Percentiles rank a stretch among this genome's conserved stretches.
These are phyloP conservation scores for Geotrichum carabidarum DNA, from an alignment of 1,139 yeast species.

Conservation along the genomic window DNA sequence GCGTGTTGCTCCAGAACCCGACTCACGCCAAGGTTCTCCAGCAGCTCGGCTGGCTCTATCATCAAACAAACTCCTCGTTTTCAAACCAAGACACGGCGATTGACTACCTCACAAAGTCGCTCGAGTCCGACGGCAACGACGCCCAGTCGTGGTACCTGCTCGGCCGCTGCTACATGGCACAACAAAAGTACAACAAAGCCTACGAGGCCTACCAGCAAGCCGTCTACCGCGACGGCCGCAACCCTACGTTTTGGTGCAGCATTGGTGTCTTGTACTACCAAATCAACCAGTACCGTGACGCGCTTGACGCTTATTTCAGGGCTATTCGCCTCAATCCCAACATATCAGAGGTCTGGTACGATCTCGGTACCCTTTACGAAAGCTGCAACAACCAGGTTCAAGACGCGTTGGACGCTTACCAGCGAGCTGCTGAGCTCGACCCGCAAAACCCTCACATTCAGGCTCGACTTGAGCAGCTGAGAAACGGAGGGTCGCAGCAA, in stretches of 20 bases:
- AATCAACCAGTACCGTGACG: slow-evolving; percentile 92
- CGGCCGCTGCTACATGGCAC: slow-evolving; percentile 94
- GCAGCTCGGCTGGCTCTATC: slow-evolving; percentile 91
- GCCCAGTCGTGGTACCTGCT: slow-evolving; percentile 96
- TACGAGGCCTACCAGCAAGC: slow-evolving; percentile 99
- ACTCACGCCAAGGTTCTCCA: slow-evolving; percentile 93
- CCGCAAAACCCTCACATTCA: slow-evolving; percentile 93
- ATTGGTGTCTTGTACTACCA: slow-evolving; percentile 95
- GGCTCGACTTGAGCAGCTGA: slow-evolving; percentile 81
- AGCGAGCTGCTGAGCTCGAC: slow-evolving; percentile 91
- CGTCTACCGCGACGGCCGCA: slow-evolving; percentile 90
- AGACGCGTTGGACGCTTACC: slow-evolving; percentile 94
- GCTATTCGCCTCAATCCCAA: slow-evolving; percentile 94
- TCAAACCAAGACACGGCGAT: slow-evolving; percentile 82
- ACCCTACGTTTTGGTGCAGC: slow-evolving; percentile 98
- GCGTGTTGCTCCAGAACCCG: slow-evolving; percentile 83
- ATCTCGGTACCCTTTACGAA: slow-evolving; percentile 91
- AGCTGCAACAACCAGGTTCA: slow-evolving; percentile 92
- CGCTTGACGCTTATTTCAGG: slow-evolving; percentile 93
- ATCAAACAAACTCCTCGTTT: slow-evolving; percentile 67
- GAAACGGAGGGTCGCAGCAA: slow-evolving; percentile 50
- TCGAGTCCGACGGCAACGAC: slow-evolving; percentile 84
- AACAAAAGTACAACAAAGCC: slow-evolving; percentile 91
- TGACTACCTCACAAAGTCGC: slow-evolving; percentile 72
- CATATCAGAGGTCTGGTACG: slow-evolving; percentile 97